Percentiles rank a stretch among this genome's conserved stretches.
These are phyloP conservation scores for Dillenia suffruticosa DNA, from an alignment of 164 flowering plant genomes.

Conservation along the genomic window DNA sequence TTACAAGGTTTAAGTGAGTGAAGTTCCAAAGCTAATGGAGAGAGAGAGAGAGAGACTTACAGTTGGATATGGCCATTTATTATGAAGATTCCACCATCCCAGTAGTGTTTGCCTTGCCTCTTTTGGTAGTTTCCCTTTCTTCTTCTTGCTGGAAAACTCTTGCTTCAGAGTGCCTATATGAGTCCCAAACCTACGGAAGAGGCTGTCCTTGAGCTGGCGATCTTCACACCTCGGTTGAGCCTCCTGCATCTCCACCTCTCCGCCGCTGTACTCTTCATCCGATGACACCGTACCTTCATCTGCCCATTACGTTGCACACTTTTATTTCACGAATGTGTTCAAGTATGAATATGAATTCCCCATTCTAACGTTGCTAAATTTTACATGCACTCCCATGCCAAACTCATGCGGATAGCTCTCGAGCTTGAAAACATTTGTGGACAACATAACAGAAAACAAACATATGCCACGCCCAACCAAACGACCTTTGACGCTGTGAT, in stretches of 20 bases:
- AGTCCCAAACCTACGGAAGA: conserved; percentile 41
- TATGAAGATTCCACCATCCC: conserved; percentile 63
- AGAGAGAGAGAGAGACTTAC: conserved; percentile 18
- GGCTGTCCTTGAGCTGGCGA: conserved; percentile 41
- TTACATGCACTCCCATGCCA: too few species aligned
- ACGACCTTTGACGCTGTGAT: too few species aligned
- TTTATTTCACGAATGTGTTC: too few species aligned
- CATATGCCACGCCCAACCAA: too few species aligned
- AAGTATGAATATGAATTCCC: too few species aligned
- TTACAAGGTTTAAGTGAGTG: background rate
- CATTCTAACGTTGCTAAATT: too few species aligned
- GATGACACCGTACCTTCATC: conserved; percentile 47
- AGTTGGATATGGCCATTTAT: conserved; percentile 70
- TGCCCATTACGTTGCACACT: conserved; percentile 5
- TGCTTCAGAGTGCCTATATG: conserved; percentile 49
- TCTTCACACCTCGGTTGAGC: conserved; percentile 28
- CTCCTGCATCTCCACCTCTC: conserved; percentile 37
- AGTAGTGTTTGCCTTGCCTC: conserved; percentile 52
- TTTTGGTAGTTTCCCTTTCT: conserved; percentile 67
- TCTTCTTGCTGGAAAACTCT: conserved; percentile 68
- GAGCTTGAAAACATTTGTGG: too few species aligned
- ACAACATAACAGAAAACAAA: too few species aligned
- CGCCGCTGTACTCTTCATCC: conserved; percentile 47
- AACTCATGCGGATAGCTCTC: too few species aligned
- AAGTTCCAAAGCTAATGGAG: too few species aligned